Evolutionary conservation across 305 asterid genomes (phyloP).

Genomic region (Solanum hybrid): DNA sequence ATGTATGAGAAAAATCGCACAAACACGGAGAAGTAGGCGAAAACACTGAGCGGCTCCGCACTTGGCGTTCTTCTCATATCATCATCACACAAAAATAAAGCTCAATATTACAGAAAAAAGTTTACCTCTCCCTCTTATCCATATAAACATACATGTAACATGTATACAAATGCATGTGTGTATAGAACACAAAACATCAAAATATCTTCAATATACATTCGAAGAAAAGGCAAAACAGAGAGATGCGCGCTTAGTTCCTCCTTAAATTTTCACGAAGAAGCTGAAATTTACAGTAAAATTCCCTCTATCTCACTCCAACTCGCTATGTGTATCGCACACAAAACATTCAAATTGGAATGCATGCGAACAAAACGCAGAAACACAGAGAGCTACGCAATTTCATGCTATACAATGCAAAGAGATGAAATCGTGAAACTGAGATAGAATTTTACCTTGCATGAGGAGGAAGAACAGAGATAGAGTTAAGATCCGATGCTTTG

Average conservation of each 20-base stretch:
- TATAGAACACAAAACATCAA: neutral
- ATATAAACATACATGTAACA: neutral
- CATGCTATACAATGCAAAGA: neutral
- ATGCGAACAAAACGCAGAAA: neutral
- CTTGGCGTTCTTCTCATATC: neutral
- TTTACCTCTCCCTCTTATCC: neutral
- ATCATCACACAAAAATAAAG: neutral
- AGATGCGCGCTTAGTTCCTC: neutral
- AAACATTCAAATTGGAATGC: neutral
- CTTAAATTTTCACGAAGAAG: neutral
- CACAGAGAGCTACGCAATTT: neutral
- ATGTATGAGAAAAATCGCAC: neutral
- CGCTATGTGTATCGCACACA: neutral
- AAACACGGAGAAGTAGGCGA: neutral
- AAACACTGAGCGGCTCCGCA: neutral
- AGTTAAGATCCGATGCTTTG: constrained; percentile 83
- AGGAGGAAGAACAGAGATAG: constrained; percentile 92
- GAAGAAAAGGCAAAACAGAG: neutral
- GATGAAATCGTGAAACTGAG: neutral
- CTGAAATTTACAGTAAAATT: neutral
- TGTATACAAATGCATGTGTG: neutral
- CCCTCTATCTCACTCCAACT: neutral
- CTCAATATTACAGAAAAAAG: neutral
- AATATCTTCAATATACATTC: neutral
- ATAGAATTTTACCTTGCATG: constrained; percentile 47